phyloP scores from a whole-genome alignment of 495 filamentous ascomycete genomes.

The Lasiosphaeria miniovina region DNA sequence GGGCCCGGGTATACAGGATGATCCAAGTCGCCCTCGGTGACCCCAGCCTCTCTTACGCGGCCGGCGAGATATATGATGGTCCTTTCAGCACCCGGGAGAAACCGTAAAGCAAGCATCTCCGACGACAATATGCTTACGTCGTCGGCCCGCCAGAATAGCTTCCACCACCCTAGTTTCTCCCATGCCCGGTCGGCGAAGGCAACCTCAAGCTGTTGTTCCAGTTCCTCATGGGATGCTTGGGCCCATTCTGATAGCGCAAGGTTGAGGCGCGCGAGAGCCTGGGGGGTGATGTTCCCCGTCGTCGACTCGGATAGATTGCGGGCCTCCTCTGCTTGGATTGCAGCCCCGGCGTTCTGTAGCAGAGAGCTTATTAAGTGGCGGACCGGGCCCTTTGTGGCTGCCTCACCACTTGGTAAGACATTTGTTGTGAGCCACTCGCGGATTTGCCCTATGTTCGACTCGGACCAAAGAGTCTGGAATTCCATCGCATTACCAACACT shows the following conservation, averaged over 20 bases:
- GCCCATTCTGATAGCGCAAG: conserved; percentile 66
- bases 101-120: conserved; percentile 70
- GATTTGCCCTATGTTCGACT: conserved; percentile 62
- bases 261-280: conserved; percentile 50
- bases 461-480: conserved; percentile 72
- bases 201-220: conserved; percentile 69
- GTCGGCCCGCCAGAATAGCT: conserved; percentile 89
- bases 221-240: conserved; percentile 74
- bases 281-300: conserved; percentile 30
- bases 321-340: conserved; percentile 51
- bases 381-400: conserved; percentile 60
- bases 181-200: conserved; percentile 70
- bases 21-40: conserved; percentile 6
- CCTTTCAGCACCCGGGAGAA: conserved; percentile 71
- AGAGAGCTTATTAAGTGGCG: conserved; percentile 64
- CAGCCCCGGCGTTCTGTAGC: conserved; percentile 54
- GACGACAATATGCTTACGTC: conserved; percentile 79
- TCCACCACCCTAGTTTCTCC: conserved; percentile 85
- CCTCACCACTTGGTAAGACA: conserved; percentile 27
- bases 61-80: conserved; percentile 78
- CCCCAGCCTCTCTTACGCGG: conserved; percentile 63
- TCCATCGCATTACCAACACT: conserved; percentile 63
- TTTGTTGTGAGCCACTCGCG: conserved; percentile 64
- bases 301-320: conserved; percentile 27
- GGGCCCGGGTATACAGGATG: conserved; percentile 20